These are phyloP conservation scores for Plantago coronopus DNA, from an alignment of 305 asterid species.

Conservation along the genomic window DNA sequence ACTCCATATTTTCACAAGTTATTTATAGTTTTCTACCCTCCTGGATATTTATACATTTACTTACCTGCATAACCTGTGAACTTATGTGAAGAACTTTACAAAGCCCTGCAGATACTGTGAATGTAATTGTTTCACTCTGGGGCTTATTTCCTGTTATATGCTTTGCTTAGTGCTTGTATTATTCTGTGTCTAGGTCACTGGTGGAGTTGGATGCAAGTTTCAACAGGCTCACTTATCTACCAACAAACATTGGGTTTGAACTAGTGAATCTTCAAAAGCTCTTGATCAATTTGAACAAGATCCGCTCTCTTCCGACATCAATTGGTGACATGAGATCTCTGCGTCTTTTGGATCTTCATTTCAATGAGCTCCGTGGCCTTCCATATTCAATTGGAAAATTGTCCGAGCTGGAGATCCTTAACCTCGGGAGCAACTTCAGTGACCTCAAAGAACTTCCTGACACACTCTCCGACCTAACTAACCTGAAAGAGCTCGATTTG, in stretches of 20 bases:
- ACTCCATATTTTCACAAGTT: too few species aligned
- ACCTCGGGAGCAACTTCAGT: conserved; percentile 79
- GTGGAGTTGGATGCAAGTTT: conserved; percentile 73
- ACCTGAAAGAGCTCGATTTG: conserved; percentile 78
- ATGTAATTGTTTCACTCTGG: too few species aligned
- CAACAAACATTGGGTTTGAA: conserved; percentile 80
- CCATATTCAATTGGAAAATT: conserved; percentile 71
- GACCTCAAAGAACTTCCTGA: conserved; percentile 81
- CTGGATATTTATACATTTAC: too few species aligned
- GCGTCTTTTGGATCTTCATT: conserved; percentile 54
- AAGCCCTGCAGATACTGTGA: too few species aligned
- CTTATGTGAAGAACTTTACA: too few species aligned
- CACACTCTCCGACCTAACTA: conserved; percentile 63
- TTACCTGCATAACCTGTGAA: too few species aligned
- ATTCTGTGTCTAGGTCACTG: conserved; percentile 52
- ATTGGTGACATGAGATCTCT: conserved; percentile 83
- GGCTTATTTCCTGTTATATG: conserved; percentile 5
- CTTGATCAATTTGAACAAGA: conserved; percentile 64
- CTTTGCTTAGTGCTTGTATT: conserved; percentile 11
- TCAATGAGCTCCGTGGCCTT: conserved; percentile 78
- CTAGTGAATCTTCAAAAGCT: conserved; percentile 60
- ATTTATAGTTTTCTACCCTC: too few species aligned
- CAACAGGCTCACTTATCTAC: conserved; percentile 81
- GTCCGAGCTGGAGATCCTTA: conserved; percentile 65
- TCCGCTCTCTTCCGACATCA: conserved; percentile 80